Base-by-base conservation (phyloP, 2,329 filamentous ascomycete genomes). In the Fusarium scirpi region DNA sequence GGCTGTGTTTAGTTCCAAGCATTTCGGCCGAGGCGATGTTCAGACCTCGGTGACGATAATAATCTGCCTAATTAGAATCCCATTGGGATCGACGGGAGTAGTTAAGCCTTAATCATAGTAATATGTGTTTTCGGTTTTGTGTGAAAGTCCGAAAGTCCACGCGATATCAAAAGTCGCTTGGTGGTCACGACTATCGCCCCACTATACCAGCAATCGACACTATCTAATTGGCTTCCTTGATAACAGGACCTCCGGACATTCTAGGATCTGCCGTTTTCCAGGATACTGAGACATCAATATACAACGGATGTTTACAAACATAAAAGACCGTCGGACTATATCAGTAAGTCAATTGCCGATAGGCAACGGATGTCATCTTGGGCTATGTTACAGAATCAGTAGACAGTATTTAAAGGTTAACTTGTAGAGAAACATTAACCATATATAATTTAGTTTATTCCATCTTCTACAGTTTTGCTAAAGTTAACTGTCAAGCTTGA, bases 21-120 rank as follows among this genome's bases (percentile, higher is more conserved):
- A 38, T 38, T 38, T 18, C 32, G 32, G 9, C 1, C 16, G 5
- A 18, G 5, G 5, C 32, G 3, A 34, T 3, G 4, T 18, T 18
- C 8, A 34, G 8, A 10, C 32, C 16, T 6, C 1, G 32, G 16
- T 0, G 16, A 38, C 16, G 9, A 38, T 6, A 0, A 8, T 9
- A 11, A 6, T 9, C 32, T 38, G 15, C 32, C 16, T 2, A 38
- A 18, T 0, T 18, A 18, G 16, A 38, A 6, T 18, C 9, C 5
- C 16, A 11, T 18, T 18, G 32, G 9, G 32, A 6, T n/a, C 32
- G 9, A 34, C 16, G 16, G 8, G 8, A 10, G 16, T 11, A 38
- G 16, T 38, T 11, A 38, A 6, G 16, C 32, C 32, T 18, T 11
- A 8, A 38, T 2, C 8, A 10, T n/a, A 10, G 32, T 10, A 10